Conservation (phyloP, 441 rosid species). For the Kokia cookei region DNA sequence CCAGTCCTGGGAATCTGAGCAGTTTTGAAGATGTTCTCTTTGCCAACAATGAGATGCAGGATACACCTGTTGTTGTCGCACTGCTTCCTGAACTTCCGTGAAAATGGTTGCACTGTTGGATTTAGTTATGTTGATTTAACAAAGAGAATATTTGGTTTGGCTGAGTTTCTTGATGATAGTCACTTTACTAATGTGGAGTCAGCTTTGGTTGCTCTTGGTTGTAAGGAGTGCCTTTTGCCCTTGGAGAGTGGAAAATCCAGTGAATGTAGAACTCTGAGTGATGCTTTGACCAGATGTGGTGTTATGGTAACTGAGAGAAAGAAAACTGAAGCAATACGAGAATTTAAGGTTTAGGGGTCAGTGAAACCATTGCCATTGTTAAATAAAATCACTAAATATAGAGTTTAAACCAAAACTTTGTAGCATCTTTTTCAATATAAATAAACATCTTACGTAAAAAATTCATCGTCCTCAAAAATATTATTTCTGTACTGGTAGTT, state of each 20-base stretch:
- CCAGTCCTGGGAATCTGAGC: constrained; percentile 92
- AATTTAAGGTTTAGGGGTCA: too few species aligned
- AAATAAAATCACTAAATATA: too few species aligned
- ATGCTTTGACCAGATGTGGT: constrained; percentile 64
- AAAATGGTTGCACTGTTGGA: constrained; percentile 68
- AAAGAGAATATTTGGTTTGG: constrained; percentile 69
- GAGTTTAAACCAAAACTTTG: too few species aligned
- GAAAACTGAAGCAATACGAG: constrained; percentile 72
- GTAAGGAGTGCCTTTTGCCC: constrained; percentile 95
- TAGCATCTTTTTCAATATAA: too few species aligned
- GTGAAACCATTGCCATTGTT: too few species aligned
- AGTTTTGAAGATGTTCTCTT: constrained; percentile 95
- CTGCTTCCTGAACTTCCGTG: constrained; percentile 58
- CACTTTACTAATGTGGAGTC: constrained; percentile 92
- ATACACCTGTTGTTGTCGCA: constrained; percentile 81
- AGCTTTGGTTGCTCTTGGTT: constrained; percentile 84
- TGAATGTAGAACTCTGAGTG: constrained; percentile 53
- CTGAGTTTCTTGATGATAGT: constrained; percentile 93
- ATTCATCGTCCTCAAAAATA: too few species aligned
- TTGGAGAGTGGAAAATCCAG: constrained; percentile 52
- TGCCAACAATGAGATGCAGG: constrained; percentile 96
- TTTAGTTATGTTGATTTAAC: constrained; percentile 83
- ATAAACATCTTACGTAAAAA: too few species aligned
- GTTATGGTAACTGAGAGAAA: constrained; percentile 91
- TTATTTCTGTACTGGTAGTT: too few species aligned